phyloP scores from a whole-genome alignment of 345 rosid genomes.

The Sisymbrium irio region DNA sequence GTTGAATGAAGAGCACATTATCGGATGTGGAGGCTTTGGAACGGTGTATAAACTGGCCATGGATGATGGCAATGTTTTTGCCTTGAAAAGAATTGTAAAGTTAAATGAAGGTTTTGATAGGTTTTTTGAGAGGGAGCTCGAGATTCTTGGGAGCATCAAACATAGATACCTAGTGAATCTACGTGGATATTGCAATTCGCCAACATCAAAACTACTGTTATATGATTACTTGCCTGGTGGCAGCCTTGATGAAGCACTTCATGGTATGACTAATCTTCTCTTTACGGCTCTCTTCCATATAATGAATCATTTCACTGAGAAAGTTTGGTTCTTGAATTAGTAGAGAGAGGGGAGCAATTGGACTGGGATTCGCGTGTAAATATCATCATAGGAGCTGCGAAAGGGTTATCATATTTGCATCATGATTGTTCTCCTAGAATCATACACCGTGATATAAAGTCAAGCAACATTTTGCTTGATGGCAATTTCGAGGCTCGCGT shows the following conservation, averaged over 20 bases:
- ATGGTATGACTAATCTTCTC: constrained; percentile 48
- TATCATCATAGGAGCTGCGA: constrained; percentile 91
- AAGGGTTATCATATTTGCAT: constrained; percentile 92
- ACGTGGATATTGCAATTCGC: constrained; percentile 96
- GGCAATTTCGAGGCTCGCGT: constrained; percentile 96
- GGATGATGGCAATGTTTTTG: constrained; percentile 96
- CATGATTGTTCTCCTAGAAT: constrained; percentile 98
- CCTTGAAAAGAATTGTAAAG: constrained; percentile 80
- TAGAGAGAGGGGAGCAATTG: constrained; percentile 84
- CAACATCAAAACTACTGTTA: constrained; percentile 78
- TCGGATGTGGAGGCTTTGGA: constrained; percentile 94
- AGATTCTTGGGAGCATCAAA: constrained; percentile 96
- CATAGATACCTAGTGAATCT: constrained; percentile 90
- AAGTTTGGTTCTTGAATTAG: constrained; percentile 22
- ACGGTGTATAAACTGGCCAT: constrained; percentile 87
- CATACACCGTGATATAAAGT: constrained; percentile 96
- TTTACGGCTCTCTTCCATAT: neutral
- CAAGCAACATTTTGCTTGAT: constrained; percentile 95
- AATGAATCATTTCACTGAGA: constrained; percentile 14
- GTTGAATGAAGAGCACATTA: constrained; percentile 79
- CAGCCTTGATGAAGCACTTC: constrained; percentile 97
- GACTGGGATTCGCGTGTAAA: constrained; percentile 96
- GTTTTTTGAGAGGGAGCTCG: constrained; percentile 94
- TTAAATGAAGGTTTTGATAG: constrained; percentile 92
- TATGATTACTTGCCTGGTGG: constrained; percentile 94